Base-by-base conservation (phyloP, 2,329 filamentous ascomycete genomes). In the Diaporthe citrichinensis region DNA sequence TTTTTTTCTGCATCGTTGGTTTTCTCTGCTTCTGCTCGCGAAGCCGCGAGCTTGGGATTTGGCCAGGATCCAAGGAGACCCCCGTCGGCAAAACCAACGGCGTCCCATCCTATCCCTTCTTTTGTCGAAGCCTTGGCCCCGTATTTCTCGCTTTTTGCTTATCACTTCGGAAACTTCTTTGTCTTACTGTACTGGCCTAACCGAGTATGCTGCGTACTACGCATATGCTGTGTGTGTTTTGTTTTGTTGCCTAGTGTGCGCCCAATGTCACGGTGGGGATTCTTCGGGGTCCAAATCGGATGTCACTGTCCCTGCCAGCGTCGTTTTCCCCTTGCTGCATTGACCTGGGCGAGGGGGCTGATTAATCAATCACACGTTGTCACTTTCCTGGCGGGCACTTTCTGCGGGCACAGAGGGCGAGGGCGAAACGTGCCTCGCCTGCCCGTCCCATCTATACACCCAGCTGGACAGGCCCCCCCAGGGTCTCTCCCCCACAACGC, bases 301-400 rank as follows among this genome's bases (percentile, higher is more conserved):
- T 46, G 44, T 53, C 44, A 39, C 23, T 68, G 10, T n/a, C 17
- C 15, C 25, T 4, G 39, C 57, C 34, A 62, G 28, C 25, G 20
- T 67, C 62, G 44, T 15, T 28, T 5, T 23, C n/a, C n/a, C 51
- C 2, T 23, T 23, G 1, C 28, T 67, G 62, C 44, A 67, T 51
- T 67, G 62, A 67, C 62, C 3, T 41, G 57, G 36, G 17, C 7
- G 23, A n/a, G 28, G 58, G 62, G 23, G 65, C 65, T 68, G 65
- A 69, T 69, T 41, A 55, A 69, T 69, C 65, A 55, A 69, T 69
- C 49, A 55, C 49, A 55, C 65, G 23, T 17, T 68, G 46, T 68
- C 65, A 39, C 46, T 53, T 53, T 68, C 28, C 41, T 46, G 25
- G 59, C 59, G 39, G 59, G 59, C 44, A 36, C 25, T 51, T 67